phyloP scores from a whole-genome alignment of 345 rosid species.

The Pelargonium nanum region DNA sequence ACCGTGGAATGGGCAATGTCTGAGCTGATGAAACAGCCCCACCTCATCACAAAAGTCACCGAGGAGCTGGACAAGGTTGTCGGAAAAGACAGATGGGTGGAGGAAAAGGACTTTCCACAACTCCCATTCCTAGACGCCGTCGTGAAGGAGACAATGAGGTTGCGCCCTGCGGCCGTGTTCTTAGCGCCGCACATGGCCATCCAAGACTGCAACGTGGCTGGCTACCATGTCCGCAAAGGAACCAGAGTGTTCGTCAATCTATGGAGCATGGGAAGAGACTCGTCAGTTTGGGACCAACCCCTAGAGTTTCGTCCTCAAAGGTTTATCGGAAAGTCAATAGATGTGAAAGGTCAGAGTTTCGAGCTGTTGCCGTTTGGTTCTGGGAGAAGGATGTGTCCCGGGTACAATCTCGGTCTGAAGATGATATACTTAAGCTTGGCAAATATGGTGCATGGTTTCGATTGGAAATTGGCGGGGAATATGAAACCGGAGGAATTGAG shows the following conservation, averaged over 20 bases:
- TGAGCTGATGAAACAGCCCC: conserved; percentile 20
- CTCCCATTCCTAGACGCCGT: conserved; percentile 28
- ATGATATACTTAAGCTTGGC: conserved; percentile 17
- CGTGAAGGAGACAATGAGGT: conserved; percentile 28
- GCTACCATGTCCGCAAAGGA: conserved; percentile 13
- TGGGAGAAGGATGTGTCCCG: conserved; percentile 32
- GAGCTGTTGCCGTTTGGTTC: conserved; percentile 28
- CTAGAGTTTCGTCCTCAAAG: conserved; percentile 20
- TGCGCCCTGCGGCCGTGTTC: conserved; percentile 13
- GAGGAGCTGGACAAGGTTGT: conserved; percentile 28
- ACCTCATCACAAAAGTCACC: conserved; percentile 9
- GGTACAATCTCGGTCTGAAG: conserved; percentile 17
- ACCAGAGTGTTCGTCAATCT: conserved; percentile 15
- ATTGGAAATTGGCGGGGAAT: conserved; percentile 15
- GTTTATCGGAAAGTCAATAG: conserved; percentile 13
- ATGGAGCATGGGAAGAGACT: conserved; percentile 27
- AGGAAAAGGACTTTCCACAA: conserved; percentile 26
- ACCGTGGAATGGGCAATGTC: conserved; percentile 23
- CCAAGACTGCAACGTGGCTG: conserved; percentile 14
- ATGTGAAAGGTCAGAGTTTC: conserved; percentile 18
- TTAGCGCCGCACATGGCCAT: conserved; percentile 11
- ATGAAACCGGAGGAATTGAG: conserved; percentile 12
- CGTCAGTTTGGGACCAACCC: conserved; percentile 11
- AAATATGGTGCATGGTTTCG: conserved; percentile 21
- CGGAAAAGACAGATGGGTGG: conserved; percentile 27